These are phyloP conservation scores for Paecilomyces formosus DNA, from an alignment of 2,329 filamentous ascomycete species.

Conservation along the genomic window DNA sequence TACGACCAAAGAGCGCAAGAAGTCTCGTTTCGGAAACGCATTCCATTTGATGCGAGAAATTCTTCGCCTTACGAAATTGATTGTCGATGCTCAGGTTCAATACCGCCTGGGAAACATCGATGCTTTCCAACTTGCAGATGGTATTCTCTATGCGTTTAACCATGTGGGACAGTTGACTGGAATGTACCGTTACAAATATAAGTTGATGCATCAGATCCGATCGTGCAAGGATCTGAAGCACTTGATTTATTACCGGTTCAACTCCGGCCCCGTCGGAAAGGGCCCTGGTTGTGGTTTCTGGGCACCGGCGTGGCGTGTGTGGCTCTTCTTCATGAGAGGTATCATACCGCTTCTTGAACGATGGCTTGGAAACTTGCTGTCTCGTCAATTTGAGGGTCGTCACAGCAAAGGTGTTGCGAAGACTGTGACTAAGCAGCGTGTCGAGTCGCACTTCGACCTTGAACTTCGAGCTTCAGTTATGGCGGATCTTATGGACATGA, in stretches of 20 bases:
- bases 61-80: conserved; percentile 87
- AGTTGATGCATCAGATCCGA: conserved; percentile 98
- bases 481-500: conserved; percentile 99
- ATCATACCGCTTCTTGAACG: conserved; percentile 94
- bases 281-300: conserved; percentile 98
- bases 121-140: conserved; percentile 95
- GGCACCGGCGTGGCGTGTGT: conserved; percentile 97
- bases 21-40: conserved; percentile 97
- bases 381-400: conserved; percentile 94
- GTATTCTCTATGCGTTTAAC: conserved; percentile 99
- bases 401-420: conserved; percentile 99
- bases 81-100: conserved; percentile 97
- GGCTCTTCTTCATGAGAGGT: conserved; percentile 98
- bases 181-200: conserved; percentile 99
- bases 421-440: conserved; percentile 97
- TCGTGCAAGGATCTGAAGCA: conserved; percentile 99
- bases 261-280: conserved; percentile 92
- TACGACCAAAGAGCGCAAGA: conserved; percentile 98
- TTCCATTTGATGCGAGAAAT: conserved; percentile 99
- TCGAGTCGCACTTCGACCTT: conserved; percentile 96
- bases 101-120: conserved; percentile 97
- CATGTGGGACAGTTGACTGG: conserved; percentile 96
- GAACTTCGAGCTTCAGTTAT: conserved; percentile 97
- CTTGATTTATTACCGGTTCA: conserved; percentile 98
- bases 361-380: conserved; percentile 94